Conservation (phyloP, 148 eudicot genomes). For the Fagopyrum homotropicum region DNA sequence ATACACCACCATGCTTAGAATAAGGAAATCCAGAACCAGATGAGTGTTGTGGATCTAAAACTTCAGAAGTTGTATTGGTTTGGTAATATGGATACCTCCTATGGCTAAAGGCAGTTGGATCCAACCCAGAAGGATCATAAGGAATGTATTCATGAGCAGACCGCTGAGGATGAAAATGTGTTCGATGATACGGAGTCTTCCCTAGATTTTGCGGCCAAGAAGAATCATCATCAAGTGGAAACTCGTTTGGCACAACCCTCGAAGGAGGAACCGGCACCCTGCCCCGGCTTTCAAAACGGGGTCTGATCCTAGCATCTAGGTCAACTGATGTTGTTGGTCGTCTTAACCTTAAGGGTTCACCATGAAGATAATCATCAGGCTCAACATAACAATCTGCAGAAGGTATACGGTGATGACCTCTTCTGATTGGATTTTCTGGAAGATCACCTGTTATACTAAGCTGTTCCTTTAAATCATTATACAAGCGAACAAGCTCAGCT, state of each 20-base stretch:
- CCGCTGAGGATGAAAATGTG: slow-evolving; percentile 21
- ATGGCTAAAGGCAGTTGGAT: slow-evolving; percentile 20
- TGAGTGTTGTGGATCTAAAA: slow-evolving; percentile 21
- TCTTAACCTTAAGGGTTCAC: slow-evolving; percentile 25
- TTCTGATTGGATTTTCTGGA: slow-evolving; percentile 23
- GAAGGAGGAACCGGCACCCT: slow-evolving; percentile 23
- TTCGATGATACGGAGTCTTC: slow-evolving; percentile 23
- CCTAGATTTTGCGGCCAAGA: slow-evolving; percentile 25
- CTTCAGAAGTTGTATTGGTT: slow-evolving; percentile 9
- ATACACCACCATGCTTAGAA: slow-evolving; percentile 24
- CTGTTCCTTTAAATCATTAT: slow-evolving; percentile 53
- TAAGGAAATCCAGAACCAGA: slow-evolving; percentile 26
- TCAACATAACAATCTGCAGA: slow-evolving; percentile 24
- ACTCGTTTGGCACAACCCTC: slow-evolving; percentile 19
- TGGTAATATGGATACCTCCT: slow-evolving; percentile 21
- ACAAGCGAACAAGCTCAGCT: slow-evolving; percentile 53
- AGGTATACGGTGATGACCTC: slow-evolving; percentile 18
- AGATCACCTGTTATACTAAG: slow-evolving; percentile 36
- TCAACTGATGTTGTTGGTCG: slow-evolving; percentile 24
- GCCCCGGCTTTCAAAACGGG: slow-evolving; percentile 21
- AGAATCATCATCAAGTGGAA: slow-evolving; percentile 23
- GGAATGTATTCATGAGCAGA: slow-evolving; percentile 29
- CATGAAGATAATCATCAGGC: slow-evolving; percentile 28
- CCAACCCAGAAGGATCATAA: slow-evolving; percentile 21
- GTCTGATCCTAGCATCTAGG: slow-evolving; percentile 18